Evolutionary conservation across 1,284 basidiomycete species (phyloP).

Genomic region (Amylostereum areolatum): DNA sequence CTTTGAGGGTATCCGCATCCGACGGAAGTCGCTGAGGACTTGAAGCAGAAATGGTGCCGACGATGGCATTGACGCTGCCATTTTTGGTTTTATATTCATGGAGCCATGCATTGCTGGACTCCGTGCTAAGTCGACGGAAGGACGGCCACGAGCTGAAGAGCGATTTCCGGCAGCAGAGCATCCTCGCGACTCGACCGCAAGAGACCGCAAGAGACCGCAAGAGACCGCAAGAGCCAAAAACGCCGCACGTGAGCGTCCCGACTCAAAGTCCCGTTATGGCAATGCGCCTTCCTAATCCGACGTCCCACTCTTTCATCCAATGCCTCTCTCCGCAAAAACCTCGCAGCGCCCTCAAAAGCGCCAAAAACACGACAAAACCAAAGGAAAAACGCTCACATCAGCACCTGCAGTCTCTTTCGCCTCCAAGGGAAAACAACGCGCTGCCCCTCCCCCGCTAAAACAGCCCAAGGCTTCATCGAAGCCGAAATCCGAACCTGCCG

Average conservation of each 20-base stretch:
- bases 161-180: no score
- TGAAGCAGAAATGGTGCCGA: slow-evolving; percentile 18
- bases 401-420: slow-evolving; percentile 8
- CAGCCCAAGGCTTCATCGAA: slow-evolving; percentile 5
- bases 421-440: slow-evolving; percentile 15
- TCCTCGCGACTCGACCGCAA: no score
- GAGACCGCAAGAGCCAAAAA: no score
- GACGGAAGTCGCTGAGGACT: background rate
- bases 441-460: slow-evolving; percentile 5
- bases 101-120: background rate
- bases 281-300: slow-evolving; percentile 9
- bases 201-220: no score
- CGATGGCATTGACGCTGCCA: slow-evolving; percentile 45
- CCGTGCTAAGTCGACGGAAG: no score
- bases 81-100: slow-evolving; percentile 22
- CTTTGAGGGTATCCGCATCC: slow-evolving; percentile 26
- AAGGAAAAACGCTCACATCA: slow-evolving; percentile 12
- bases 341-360: slow-evolving; percentile 6
- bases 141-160: no score
- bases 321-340: slow-evolving; percentile 12
- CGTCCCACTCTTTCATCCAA: slow-evolving; percentile 9
- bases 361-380: slow-evolving; percentile 12
- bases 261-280: no score
- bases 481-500: background rate
- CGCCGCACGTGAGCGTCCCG: no score